phyloP scores from a whole-genome alignment of 2,329 filamentous ascomycete genomes.

The Pseudogymnoascus sp. region DNA sequence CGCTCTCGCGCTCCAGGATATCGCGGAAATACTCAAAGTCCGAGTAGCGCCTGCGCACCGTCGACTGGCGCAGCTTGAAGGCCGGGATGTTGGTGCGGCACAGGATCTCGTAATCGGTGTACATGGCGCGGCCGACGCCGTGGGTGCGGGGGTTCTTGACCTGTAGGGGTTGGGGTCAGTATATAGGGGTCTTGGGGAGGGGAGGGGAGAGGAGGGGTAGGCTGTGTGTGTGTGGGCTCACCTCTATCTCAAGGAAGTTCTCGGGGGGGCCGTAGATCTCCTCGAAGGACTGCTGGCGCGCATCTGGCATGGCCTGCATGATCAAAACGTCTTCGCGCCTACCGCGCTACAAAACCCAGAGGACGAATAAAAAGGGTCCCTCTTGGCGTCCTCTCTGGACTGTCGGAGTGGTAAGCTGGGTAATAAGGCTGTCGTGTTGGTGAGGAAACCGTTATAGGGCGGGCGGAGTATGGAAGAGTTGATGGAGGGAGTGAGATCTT shows the following conservation, averaged over 20 bases:
- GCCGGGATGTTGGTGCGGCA: constrained; percentile 98
- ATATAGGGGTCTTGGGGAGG: background rate
- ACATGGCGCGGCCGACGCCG: constrained; percentile 91
- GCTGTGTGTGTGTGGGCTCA: constrained; percentile 33
- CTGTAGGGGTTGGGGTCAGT: constrained; percentile 38
- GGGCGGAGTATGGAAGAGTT: background rate
- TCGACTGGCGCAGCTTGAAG: constrained; percentile 87
- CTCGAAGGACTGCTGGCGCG: constrained; percentile 90
- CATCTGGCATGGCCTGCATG: constrained; percentile 61
- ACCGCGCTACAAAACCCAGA: background rate
- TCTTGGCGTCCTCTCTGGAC: background rate
- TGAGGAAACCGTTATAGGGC: background rate
- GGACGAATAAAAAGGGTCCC: background rate
- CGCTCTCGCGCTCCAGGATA: constrained; percentile 90
- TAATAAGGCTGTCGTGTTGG: background rate
- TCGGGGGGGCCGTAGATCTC: constrained; percentile 98
- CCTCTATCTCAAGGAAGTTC: constrained; percentile 98
- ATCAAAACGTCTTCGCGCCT: constrained; percentile 2
- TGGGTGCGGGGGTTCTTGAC: constrained; percentile 90
- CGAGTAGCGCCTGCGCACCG: constrained; percentile 87
- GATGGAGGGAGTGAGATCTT: background rate
- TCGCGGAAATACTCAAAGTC: constrained; percentile 99
- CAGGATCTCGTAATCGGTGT: constrained; percentile 97
- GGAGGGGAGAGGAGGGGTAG: constrained; percentile 2
- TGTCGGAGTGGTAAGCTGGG: background rate